Conservation (phyloP, 2,329 filamentous ascomycete genomes). For the Aspergillus novoparasiticus region DNA sequence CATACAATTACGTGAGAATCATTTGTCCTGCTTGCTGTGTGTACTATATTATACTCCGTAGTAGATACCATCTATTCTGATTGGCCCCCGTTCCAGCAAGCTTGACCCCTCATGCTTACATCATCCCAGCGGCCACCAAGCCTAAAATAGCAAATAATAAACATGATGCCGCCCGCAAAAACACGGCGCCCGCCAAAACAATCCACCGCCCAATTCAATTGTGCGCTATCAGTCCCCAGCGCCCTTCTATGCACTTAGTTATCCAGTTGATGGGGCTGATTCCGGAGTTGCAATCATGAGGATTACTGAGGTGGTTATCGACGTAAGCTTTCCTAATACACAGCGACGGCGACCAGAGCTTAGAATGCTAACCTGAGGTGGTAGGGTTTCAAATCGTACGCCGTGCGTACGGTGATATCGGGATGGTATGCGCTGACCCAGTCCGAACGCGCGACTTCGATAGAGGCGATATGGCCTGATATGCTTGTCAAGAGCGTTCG, state of each 20-base stretch:
- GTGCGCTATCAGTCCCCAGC: conserved; percentile 11
- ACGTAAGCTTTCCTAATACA: conserved; percentile 35
- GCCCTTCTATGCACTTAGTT: conserved; percentile 31
- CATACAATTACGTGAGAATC: neutral
- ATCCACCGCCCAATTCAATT: conserved; percentile 19
- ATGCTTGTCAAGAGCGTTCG: neutral
- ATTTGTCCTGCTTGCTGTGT: neutral
- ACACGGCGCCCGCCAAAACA: conserved; percentile 29
- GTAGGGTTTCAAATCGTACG: conserved; percentile 54
- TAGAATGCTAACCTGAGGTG: conserved; percentile 19
- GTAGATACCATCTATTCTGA: neutral
- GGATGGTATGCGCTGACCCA: conserved; percentile 43
- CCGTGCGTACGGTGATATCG: conserved; percentile 53
- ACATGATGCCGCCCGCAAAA: conserved; percentile 32
- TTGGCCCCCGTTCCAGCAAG: neutral
- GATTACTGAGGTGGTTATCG: conserved; percentile 53
- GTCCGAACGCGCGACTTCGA: neutral
- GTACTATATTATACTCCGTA: neutral
- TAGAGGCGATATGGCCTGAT: neutral
- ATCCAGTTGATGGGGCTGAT: conserved; percentile 29
- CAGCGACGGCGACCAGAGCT: neutral
- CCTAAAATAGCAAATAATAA: conserved; percentile 38
- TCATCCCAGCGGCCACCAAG: conserved; percentile 25
- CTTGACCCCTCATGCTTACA: conserved; percentile 20
- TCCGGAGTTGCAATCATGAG: conserved; percentile 44